A percentile compares a stretch with the other conserved stretches of the same genome.
Evolutionary conservation across 2,329 filamentous ascomycete genomes (phyloP).

Genomic region (Aureobasidium sp.): DNA sequence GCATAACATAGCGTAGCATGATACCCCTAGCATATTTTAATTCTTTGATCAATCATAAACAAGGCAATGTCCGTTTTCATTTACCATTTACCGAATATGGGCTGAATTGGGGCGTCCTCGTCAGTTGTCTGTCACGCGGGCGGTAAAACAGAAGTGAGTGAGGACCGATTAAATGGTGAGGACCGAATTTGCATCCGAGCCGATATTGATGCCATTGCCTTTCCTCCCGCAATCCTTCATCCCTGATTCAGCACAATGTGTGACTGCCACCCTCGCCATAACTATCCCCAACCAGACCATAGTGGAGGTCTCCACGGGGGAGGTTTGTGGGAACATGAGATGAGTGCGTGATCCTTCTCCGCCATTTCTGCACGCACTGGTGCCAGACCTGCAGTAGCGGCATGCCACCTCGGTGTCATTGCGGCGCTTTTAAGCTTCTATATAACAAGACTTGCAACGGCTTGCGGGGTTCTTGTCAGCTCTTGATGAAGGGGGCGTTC

Average conservation of each 20-base stretch:
- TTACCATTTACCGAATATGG: neutral
- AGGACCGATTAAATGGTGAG: too few relatives aligned
- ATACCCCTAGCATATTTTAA: slow-evolving; percentile 4
- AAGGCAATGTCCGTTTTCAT: neutral
- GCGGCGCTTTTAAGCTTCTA: slow-evolving; percentile 8
- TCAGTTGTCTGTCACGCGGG: neutral
- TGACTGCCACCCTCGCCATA: neutral
- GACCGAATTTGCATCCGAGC: neutral
- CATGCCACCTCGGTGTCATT: neutral
- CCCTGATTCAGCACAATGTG: neutral
- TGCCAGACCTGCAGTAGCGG: neutral
- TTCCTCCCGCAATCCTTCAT: neutral
- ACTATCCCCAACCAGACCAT: neutral
- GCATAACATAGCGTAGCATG: slow-evolving; percentile 5
- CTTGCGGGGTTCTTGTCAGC: neutral
- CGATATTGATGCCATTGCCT: neutral
- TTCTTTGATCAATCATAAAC: neutral
- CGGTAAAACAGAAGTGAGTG: neutral
- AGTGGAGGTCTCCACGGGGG: neutral
- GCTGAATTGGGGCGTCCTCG: neutral
- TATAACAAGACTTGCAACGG: neutral
- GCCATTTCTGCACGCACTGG: neutral
- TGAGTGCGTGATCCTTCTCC: neutral
- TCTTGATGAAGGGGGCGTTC: neutral
- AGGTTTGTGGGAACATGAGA: neutral